phyloP scores from a whole-genome alignment of 306 rosid species.

The Inga oerstediana region DNA sequence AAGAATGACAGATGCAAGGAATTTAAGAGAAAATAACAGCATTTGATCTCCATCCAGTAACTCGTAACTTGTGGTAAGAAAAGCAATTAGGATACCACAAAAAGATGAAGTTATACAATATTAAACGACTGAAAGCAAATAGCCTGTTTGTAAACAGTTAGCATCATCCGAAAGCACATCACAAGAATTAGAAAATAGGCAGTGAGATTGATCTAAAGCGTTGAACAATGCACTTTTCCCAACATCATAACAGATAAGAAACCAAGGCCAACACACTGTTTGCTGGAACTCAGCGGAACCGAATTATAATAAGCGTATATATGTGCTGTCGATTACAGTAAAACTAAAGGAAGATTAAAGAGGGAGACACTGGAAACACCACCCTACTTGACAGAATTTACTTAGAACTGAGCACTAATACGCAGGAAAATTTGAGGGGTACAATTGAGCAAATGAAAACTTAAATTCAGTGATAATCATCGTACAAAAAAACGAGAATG shows the following conservation, averaged over 20 bases:
- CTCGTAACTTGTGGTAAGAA: background rate
- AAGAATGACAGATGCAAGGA: background rate
- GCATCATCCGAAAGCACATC: background rate
- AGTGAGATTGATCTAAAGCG: background rate
- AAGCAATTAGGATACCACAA: background rate
- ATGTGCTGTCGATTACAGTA: background rate
- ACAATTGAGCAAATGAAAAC: conserved; percentile 4
- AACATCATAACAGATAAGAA: background rate
- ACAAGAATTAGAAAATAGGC: background rate
- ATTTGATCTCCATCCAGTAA: background rate
- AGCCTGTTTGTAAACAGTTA: background rate
- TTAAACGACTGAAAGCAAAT: background rate
- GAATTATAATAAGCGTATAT: background rate
- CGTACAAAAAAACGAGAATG: background rate
- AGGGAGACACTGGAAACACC: background rate
- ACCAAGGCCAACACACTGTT: background rate
- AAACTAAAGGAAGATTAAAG: background rate
- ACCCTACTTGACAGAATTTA: background rate
- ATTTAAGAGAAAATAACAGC: background rate
- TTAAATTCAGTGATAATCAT: background rate
- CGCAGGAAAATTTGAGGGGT: background rate
- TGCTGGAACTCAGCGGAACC: background rate
- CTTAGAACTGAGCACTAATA: background rate
- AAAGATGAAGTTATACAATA: background rate
- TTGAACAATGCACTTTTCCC: background rate